Conservation (phyloP, 768 basidiomycete species). For the Hygrophorus pudorinus region DNA sequence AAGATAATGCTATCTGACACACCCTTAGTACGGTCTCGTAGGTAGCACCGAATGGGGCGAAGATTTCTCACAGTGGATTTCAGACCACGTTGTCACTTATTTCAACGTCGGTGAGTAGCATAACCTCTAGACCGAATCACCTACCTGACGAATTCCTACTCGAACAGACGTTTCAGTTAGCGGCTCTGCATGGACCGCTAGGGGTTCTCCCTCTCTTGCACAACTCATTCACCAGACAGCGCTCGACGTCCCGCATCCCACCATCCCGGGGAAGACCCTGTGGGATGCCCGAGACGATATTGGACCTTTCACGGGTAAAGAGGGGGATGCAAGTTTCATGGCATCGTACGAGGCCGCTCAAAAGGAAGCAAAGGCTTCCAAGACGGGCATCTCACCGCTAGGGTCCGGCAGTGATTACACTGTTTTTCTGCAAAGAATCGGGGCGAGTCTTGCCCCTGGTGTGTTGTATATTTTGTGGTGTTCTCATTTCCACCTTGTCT, state of each 20-base stretch:
- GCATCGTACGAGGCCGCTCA: constrained; percentile 19
- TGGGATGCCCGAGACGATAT: constrained; percentile 69
- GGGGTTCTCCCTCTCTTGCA: constrained; percentile 75
- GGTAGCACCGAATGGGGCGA: constrained; percentile 94
- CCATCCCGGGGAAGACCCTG: constrained; percentile 48
- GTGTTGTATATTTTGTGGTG: background rate
- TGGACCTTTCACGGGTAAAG: constrained; percentile 32
- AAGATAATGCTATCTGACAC: constrained; percentile 7
- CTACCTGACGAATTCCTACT: constrained; percentile 2
- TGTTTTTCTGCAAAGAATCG: constrained; percentile 74
- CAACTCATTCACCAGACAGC: constrained; percentile 64
- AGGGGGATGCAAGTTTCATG: background rate
- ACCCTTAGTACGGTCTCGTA: constrained; percentile 46
- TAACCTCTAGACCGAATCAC: constrained; percentile 12
- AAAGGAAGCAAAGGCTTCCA: constrained; percentile 19
- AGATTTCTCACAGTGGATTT: constrained; percentile 79
- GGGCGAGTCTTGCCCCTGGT: constrained; percentile 21
- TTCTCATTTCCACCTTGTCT: constrained; percentile 9
- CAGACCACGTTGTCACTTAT: constrained; percentile 74
- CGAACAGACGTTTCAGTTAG: constrained; percentile 47
- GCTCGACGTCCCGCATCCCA: constrained; percentile 65
- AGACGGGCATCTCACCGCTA: constrained; percentile 45
- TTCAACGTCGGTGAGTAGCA: constrained; percentile 51
- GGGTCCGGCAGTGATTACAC: constrained; percentile 90
- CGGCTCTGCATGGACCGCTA: constrained; percentile 46